Percentiles rank a stretch among this genome's conserved stretches.
These are phyloP conservation scores for Sistotremastrum suecicum DNA, from an alignment of 768 basidiomycete species.

Conservation along the genomic window DNA sequence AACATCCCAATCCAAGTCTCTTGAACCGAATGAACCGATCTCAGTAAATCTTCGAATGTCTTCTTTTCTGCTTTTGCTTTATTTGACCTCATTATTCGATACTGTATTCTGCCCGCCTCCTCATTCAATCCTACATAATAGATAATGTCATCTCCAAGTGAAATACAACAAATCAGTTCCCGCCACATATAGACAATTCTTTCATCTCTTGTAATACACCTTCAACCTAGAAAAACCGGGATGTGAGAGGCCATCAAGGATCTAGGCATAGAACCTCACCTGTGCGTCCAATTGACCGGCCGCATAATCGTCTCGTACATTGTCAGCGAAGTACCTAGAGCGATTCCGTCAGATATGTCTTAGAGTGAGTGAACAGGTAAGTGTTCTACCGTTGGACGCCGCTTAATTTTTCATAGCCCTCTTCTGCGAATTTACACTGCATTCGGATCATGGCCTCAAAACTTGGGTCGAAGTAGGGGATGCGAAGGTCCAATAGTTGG, in stretches of 20 bases:
- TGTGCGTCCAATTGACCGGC: constrained; percentile 93
- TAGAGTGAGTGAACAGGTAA: constrained; percentile 1
- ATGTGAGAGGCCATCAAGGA: not conserved
- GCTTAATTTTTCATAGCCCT: constrained; percentile 94
- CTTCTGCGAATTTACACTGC: constrained; percentile 95
- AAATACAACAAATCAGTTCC: constrained; percentile 12
- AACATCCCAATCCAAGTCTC: too few species aligned
- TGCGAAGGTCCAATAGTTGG: constrained; percentile 82
- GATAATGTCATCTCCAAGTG: too few species aligned
- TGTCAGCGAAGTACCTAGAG: constrained; percentile 74
- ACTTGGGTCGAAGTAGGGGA: constrained; percentile 96
- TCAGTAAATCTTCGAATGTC: too few species aligned
- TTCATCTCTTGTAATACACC: constrained; percentile 94
- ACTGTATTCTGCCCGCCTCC: too few species aligned
- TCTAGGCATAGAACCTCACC: constrained; percentile 25
- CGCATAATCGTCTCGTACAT: constrained; percentile 91
- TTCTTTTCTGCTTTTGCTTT: too few species aligned
- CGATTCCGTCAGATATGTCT: not conserved
- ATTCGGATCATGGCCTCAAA: constrained; percentile 99
- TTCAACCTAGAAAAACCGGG: constrained; percentile 51
- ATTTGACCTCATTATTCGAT: too few species aligned
- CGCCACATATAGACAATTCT: constrained; percentile 88
- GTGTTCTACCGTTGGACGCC: constrained; percentile 68
- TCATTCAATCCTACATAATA: too few species aligned
- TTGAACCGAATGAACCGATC: too few species aligned